A percentile compares a stretch with the other conserved stretches of the same genome.
Conservation (phyloP, 257 asterid species). For the Solanum bulbocastanum region DNA sequence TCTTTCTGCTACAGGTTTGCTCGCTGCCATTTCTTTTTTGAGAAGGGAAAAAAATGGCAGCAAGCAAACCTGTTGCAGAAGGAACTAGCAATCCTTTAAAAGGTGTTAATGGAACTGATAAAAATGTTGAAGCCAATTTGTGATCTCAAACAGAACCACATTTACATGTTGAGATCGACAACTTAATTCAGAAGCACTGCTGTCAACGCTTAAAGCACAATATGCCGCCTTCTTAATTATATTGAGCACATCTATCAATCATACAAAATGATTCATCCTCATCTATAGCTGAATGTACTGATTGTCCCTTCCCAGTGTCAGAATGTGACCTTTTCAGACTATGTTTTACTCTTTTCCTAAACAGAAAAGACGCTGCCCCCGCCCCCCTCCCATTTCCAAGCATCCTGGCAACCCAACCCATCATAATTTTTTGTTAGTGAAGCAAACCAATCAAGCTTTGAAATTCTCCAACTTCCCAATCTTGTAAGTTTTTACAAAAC, state of each 20-base stretch:
- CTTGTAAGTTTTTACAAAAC: neutral
- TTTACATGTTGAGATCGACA: neutral
- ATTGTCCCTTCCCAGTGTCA: neutral
- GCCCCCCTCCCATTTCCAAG: neutral
- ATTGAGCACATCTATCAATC: conserved; percentile 13
- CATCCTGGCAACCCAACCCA: neutral
- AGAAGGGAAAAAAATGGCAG: conserved; percentile 28
- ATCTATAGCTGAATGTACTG: neutral
- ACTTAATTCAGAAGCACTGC: neutral
- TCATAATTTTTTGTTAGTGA: neutral
- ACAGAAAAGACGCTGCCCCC: too few species aligned
- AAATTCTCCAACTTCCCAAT: neutral
- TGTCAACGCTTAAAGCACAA: neutral
- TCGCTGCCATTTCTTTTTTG: conserved; percentile 30
- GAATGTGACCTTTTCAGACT: neutral
- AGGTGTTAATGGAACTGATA: neutral
- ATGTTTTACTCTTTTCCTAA: neutral
- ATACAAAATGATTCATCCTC: conserved; percentile 22
- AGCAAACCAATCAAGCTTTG: neutral
- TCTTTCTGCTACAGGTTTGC: neutral
- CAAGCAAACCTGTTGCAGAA: neutral
- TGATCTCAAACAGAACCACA: neutral
- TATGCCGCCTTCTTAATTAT: conserved; percentile 13
- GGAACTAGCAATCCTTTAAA: neutral
- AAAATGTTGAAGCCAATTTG: neutral